Conservation (phyloP, 176 grass and related monocot species). For the Dactylis glomerata region DNA sequence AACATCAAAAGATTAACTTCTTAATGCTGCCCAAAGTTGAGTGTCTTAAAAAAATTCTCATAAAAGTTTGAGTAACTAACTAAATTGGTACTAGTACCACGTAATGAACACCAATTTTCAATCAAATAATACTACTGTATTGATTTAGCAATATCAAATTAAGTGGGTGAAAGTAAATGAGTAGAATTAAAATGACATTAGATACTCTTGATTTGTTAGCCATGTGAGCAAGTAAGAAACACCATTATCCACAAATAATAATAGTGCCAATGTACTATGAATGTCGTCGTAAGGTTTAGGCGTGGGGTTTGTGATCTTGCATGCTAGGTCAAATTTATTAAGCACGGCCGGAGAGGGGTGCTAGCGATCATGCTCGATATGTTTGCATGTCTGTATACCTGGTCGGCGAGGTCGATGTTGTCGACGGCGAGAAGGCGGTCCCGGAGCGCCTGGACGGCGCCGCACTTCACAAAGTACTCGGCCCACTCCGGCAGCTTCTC, state of each 20-base stretch:
- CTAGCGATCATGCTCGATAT: no score
- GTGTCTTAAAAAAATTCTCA: no score
- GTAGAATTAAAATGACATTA: no score
- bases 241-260: not conserved
- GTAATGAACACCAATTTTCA: no score
- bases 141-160: no score
- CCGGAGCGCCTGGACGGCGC: conserved; percentile 41
- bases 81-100: no score
- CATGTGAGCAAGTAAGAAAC: not conserved
- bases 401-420: conserved; percentile 52
- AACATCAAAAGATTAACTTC: not conserved
- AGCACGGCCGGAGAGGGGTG: no score
- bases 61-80: not conserved
- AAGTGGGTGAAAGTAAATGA: no score
- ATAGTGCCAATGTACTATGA: not conserved
- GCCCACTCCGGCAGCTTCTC: conserved; percentile 30
- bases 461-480: not conserved
- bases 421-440: conserved; percentile 35
- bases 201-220: no score
- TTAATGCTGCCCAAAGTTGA: no score
- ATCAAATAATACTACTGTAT: no score
- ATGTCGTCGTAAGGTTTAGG: not conserved
- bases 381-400: conserved; percentile 12
- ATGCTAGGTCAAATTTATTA: not conserved
- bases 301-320: not conserved